Percentiles rank a stretch among this genome's conserved stretches.
Evolutionary conservation across 2,329 filamentous ascomycete species (phyloP).

Genomic region (Beauveria brongniartii): DNA sequence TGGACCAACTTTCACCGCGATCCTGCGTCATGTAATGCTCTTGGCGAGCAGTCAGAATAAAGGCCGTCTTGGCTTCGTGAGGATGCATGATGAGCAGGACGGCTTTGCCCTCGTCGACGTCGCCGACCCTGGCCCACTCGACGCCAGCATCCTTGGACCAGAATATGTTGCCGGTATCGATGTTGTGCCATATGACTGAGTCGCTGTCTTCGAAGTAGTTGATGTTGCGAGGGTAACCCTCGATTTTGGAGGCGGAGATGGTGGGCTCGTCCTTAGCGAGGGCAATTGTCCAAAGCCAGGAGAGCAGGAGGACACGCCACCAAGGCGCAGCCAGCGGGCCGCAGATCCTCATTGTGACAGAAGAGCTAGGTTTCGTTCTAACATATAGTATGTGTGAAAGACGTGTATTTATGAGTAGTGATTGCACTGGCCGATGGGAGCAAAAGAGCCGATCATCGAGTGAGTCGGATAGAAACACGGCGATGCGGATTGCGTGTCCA

Average conservation of each 20-base stretch:
- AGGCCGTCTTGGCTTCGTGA: constrained; percentile 70
- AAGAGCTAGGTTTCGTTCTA: constrained; percentile 21
- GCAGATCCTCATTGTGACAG: constrained; percentile 47
- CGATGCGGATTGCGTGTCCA: constrained; percentile 11
- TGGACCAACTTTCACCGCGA: constrained; percentile 70
- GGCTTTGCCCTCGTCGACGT: constrained; percentile 55
- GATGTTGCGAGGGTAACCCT: constrained; percentile 57
- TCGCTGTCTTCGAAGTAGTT: constrained; percentile 91
- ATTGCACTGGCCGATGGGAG: neutral
- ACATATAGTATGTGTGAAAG: constrained; percentile 29
- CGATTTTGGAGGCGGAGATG: constrained; percentile 57
- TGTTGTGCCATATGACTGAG: constrained; percentile 67
- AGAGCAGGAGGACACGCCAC: constrained; percentile 45
- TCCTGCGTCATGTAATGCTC: constrained; percentile 80
- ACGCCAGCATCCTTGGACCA: constrained; percentile 75
- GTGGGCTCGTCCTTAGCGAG: constrained; percentile 57
- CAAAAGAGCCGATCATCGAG: neutral
- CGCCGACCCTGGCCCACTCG: constrained; percentile 61
- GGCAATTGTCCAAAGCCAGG: constrained; percentile 31
- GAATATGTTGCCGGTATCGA: constrained; percentile 55
- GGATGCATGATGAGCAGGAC: constrained; percentile 66
- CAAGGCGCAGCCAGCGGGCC: constrained; percentile 36
- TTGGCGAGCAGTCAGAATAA: constrained; percentile 61
- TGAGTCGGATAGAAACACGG: neutral
- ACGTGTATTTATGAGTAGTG: neutral